Conservation (phyloP, 805 yeast genomes). For the Nakazawaea laoshanensis region DNA sequence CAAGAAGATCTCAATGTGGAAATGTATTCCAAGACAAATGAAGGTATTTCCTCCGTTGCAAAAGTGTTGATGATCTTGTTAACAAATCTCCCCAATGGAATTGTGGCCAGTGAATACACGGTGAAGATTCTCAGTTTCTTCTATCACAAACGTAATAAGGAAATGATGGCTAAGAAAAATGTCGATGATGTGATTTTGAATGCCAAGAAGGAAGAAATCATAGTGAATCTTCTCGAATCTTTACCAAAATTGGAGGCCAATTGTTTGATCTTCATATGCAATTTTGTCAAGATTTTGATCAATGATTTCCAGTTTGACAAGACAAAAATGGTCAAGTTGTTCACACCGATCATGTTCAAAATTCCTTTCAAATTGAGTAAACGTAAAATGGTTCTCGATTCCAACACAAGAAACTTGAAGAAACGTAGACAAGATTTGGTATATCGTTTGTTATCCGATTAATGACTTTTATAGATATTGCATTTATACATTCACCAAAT, state of each 20-base stretch:
- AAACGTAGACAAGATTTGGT: conserved; percentile 23
- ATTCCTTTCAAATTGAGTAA: conserved; percentile 17
- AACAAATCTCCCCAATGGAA: conserved; percentile 29
- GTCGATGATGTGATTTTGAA: no score
- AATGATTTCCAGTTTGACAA: conserved; percentile 10
- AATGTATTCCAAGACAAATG: conserved; percentile 11
- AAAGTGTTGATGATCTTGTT: conserved; percentile 21
- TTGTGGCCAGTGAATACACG: conserved; percentile 26
- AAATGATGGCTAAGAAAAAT: conserved; percentile 10
- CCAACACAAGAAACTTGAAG: conserved; percentile 17
- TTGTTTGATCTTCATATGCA: conserved; percentile 28
- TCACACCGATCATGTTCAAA: conserved; percentile 22
- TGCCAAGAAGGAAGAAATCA: conserved; percentile 16
- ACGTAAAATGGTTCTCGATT: conserved; percentile 19
- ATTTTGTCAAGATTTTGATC: conserved; percentile 22
- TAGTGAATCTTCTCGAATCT: conserved; percentile 26
- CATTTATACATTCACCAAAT: conserved; percentile 1
- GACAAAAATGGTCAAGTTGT: conserved; percentile 18
- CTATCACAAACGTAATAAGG: conserved; percentile 10
- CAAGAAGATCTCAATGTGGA: conserved; percentile 9
- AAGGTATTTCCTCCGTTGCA: conserved; percentile 17
- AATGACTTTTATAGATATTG: not conserved
- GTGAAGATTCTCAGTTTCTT: conserved; percentile 11
- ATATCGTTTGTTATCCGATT: not conserved
- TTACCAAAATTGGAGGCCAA: conserved; percentile 33